Base-by-base conservation (phyloP, 306 rosid genomes). In the Heteromeles arbutifolia region DNA sequence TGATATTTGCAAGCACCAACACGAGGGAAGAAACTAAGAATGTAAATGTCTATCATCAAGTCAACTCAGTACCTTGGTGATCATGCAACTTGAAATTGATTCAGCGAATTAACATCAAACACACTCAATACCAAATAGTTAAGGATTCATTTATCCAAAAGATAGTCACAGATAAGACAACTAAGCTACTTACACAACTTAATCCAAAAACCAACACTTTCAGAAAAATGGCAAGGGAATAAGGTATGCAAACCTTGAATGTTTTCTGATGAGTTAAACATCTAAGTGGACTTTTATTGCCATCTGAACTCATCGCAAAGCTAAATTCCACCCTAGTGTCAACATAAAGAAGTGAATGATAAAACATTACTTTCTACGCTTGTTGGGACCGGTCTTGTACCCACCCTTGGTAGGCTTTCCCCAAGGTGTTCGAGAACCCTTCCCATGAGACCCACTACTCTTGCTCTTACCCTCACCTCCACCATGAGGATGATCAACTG, bases 401-500 rank as follows among this genome's bases (percentile, higher is more conserved):
- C 98, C 96, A 69, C 82, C n/a, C 86, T 93, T 91, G 4, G 85
- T 80, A 45, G 97, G 98, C 77, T 91, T 93, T 25, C 96, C 97
- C 97, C 93, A 91, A 41, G 97, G 98, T 72, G 96, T 82, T 21
- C 76, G 90, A 61, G 97, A 85, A 34, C 75, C 82, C 76, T 28
- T 70, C 18, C 98, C 96, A 54, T 48, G 80, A 52, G 56, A 53
- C 4, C 94, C 97, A 81, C 92, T 80, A 80, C 91, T 86, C 89
- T 86, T 91, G 84, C 97, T 88, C 82, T 78, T 86, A 70, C 96
- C 97, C 86, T 88, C 96, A 62, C 97, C 96, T 79, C 98, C 93
- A 73, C 98, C 98, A 64, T 92, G 96, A 67, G 96, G 97, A 88
- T 87, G 97, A 83, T 92, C 96, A 29, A 90, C 78, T 0, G 89